phyloP scores from a whole-genome alignment of 805 yeast species.

The Candida xyloterini region DNA sequence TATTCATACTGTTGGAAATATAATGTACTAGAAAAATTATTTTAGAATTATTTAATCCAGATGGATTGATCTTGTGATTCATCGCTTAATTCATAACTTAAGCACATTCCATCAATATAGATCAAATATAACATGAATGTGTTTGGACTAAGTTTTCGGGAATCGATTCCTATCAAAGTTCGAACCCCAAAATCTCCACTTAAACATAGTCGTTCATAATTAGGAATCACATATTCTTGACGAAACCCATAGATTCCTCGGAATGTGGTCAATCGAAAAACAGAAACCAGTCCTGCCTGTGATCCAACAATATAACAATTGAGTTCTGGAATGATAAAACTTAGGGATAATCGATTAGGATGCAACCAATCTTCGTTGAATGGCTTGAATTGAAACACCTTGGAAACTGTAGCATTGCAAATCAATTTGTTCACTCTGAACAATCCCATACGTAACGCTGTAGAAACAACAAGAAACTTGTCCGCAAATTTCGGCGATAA shows the following conservation, averaged over 20 bases:
- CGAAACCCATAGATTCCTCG: slow-evolving; percentile 41
- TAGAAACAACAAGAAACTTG: slow-evolving; percentile 41
- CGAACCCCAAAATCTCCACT: slow-evolving; percentile 22
- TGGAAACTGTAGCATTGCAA: slow-evolving; percentile 45
- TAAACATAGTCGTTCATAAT: slow-evolving; percentile 20
- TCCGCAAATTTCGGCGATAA: slow-evolving; percentile 24
- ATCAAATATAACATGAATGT: slow-evolving; percentile 21
- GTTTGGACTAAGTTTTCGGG: slow-evolving; percentile 8
- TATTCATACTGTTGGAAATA: slow-evolving; percentile 35
- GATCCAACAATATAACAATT: slow-evolving; percentile 41
- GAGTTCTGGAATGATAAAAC: slow-evolving; percentile 37
- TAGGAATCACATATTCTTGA: slow-evolving; percentile 43
- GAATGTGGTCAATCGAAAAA: slow-evolving; percentile 41
- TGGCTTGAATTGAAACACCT: slow-evolving; percentile 37
- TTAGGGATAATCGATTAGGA: slow-evolving; percentile 30
- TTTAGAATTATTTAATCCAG: slow-evolving; percentile 7
- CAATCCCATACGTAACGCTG: slow-evolving; percentile 43
- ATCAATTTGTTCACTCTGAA: slow-evolving; percentile 44
- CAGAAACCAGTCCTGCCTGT: slow-evolving; percentile 42
- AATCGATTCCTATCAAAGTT: slow-evolving; percentile 26
- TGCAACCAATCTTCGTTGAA: slow-evolving; percentile 34
- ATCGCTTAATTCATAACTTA: slow-evolving; percentile 23
- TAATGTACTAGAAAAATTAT: not conserved
- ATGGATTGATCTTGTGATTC: not conserved
- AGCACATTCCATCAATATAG: slow-evolving; percentile 28